Base-by-base conservation (phyloP, 352 stramenopile species). In the Phytophthora melonis region DNA sequence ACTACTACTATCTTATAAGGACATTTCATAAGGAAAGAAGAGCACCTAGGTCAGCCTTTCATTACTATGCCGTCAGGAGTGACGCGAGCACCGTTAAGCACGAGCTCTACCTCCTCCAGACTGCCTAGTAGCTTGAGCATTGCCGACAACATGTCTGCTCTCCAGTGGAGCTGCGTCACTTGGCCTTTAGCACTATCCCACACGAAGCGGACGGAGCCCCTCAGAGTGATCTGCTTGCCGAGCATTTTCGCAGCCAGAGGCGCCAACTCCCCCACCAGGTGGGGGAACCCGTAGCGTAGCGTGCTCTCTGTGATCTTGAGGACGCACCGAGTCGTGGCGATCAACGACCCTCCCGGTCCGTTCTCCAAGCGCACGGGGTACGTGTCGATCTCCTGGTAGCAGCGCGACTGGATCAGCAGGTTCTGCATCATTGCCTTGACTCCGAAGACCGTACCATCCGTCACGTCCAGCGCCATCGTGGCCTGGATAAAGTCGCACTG, bases 401-500 rank as follows among this genome's bases (percentile, higher is more conserved):
- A 58, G n/a, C 11, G 30, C 3, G 54, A 63, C 25, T 64, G 54
- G 4, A 58, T 27, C 5, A 32, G 14, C 27, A 64, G 7, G 9
- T 49, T 64, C 25, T 70, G 19, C 54, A 70, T 64, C 9, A 70
- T 3, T 13, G 7, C 30, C 5, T 57, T 13, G 8, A n/a, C n/a
- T 1, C 21, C 63, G 25, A 63, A 52, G 3, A 43, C 19, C 19
- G 50, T 5, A 0, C 63, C 54, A 11, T 63, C 54, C 43, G 63
- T 64, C 11, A 70, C 63, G 14, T 64, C 41, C 7, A 21, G 2
- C 3, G 53, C 27, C 63, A 64, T 70, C 14, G 14, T 41, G 7
- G 27, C 18, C n/a, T 58, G 53, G 3, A 70, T 52, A n/a, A 70
- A 70, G 10, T 64, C 13, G 39, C 53, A 53, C 61, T 64, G 63